phyloP scores from a whole-genome alignment of 2,329 filamentous ascomycete species.

The Simplicillium sp. region DNA sequence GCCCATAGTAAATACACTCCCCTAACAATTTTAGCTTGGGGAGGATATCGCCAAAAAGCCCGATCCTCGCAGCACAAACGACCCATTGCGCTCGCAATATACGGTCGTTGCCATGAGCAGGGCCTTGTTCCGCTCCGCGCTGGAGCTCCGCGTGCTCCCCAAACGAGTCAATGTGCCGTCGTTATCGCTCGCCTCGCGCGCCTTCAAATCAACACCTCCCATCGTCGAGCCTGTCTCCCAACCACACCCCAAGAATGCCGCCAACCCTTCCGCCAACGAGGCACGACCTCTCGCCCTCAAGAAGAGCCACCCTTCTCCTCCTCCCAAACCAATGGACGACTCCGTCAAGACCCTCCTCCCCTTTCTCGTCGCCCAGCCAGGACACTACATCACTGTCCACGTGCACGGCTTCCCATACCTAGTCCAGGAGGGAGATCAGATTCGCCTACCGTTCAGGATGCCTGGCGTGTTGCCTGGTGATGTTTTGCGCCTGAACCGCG shows the following conservation, averaged over 20 bases:
- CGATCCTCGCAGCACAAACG: not conserved
- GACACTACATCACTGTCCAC: conserved; percentile 71
- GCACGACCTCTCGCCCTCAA: conserved; percentile 27
- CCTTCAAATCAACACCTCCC: conserved; percentile 39
- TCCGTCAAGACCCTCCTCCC: conserved; percentile 56
- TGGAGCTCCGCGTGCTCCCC: conserved; percentile 45
- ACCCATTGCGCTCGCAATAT: conserved; percentile 4
- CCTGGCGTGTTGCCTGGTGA: conserved; percentile 70
- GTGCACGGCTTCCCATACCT: conserved; percentile 76
- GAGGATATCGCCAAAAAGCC: conserved; percentile 8
- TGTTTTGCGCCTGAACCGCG: conserved; percentile 78
- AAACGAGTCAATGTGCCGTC: conserved; percentile 26
- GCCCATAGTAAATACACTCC: not conserved
- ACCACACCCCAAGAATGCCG: conserved; percentile 24
- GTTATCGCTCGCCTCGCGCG: conserved; percentile 39
- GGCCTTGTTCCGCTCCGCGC: conserved; percentile 51
- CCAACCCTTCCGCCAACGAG: conserved; percentile 23
- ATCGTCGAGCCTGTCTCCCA: conserved; percentile 32
- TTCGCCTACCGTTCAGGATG: conserved; percentile 75
- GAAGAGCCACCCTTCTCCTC: conserved; percentile 26
- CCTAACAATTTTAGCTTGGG: conserved; percentile 11
- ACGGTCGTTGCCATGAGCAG: conserved; percentile 38
- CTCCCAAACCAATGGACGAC: conserved; percentile 35
- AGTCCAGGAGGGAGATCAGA: conserved; percentile 62
- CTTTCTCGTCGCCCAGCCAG: conserved; percentile 60